Evolutionary conservation across 495 filamentous ascomycete genomes (phyloP), one percentile per base, ranked within the genome.

Genomic region (Alectoria sarmentosa): DNA sequence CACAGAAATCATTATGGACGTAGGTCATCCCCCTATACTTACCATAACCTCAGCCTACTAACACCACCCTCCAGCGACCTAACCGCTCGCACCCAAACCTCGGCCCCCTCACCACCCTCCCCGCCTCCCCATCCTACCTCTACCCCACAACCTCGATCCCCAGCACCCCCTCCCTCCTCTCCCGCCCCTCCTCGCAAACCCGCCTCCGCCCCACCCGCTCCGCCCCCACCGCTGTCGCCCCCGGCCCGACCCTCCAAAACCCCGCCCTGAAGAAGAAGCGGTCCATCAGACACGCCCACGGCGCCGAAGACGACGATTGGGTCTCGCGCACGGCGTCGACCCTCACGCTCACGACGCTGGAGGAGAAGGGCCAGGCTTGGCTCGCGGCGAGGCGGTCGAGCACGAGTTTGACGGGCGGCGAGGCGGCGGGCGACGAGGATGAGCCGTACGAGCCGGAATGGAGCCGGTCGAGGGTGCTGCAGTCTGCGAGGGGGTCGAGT

Each of bases 311-410:
- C 28, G 69, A 68, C 46, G 36, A 38, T 56, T 92, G 89, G 88
- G 80, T 94, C 65, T 80, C 89, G 23, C 86, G 88, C 58, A 83
- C 88, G 4, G 90, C 88, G 3, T 86, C 88, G 14, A 74, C 86
- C 30, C 83, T 92, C 17, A 83, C 87, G n/a, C 82, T 83, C 6
- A 85, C 86, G 55, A 79, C 87, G 3, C 80, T 89, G 64, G 89
- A 92, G 67, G 84, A 84, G 69, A 92, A 91, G 72, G 90, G 90
- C 17, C 88, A 91, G 72, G 79, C 83, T 49, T 94, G 90, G 90
- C 82, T 94, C 4, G 80, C 82, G 8, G 87, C 88, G 64, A 83
- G 88, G 61, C 84, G 83, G 38, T 89, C 83, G 64, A 89, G 87
- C 8, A 91, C 90, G 0, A 89, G 83, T 67, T 78, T 92, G 19